Evolutionary conservation across 768 basidiomycete species (phyloP), one percentile per base, ranked within the genome.

Genomic region (Pleurotus citrinopileatus): DNA sequence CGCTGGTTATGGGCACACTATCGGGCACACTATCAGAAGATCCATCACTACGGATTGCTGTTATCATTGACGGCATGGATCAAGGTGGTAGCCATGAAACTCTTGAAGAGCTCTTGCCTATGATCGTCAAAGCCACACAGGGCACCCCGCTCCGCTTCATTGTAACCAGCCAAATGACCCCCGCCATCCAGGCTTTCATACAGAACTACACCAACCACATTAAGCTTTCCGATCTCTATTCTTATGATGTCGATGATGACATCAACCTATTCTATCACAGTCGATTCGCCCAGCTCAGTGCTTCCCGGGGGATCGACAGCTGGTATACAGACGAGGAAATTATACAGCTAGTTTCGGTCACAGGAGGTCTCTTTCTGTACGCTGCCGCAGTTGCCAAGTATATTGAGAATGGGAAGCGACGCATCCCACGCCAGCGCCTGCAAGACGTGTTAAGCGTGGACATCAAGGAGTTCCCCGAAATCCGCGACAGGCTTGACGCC

Each of bases 161-260:
- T 45, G 55, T 72, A 36, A 65, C 66, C 2, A 69, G 68, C 42
- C 67, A 68, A 22, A 60, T 61, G 56, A 55, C 4, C 62, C 67
- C 48, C 67, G 69, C 22, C 53, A 26, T 10, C 56, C 53, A 22
- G 57, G 52, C 2, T 60, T 68, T 55, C 42, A 25, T 54, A 20
- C 22, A 23, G 19, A 3, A n/a, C 6, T 25, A 52, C 20, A 13
- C 8, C 3, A 17, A 12, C 12, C 27, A 45, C 17, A 43, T 22
- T 10, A 13, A 43, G 13, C 1, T 32, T 20, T n/a, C 52, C 2
- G 50, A 42, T 19, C 52, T 57, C 12, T n/a, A 19, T 19, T 20
- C 20, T 9, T 32, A 46, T 4, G 56, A 57, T 25, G 52, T 52
- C 13, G 23, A 27, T 6, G 34, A 48, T 23, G 56, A 57, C 22